phyloP scores from a whole-genome alignment of 148 eudicot genomes.

The Cornus florida region DNA sequence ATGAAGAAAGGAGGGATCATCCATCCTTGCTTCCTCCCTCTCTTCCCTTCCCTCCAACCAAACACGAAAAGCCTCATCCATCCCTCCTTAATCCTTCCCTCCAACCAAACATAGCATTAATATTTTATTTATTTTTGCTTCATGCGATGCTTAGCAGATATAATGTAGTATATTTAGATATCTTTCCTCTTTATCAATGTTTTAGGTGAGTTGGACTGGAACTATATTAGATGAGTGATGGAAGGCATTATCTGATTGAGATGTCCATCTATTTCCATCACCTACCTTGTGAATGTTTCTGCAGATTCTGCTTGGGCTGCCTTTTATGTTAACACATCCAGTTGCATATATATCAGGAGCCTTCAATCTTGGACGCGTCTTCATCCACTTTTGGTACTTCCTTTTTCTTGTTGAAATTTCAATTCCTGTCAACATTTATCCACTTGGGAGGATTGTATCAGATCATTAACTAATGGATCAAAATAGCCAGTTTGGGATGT shows the following conservation, averaged over 20 bases:
- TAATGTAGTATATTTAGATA: neutral
- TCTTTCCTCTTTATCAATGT: conserved; percentile 16
- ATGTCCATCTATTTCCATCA: conserved; percentile 28
- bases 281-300: conserved; percentile 42
- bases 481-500: neutral
- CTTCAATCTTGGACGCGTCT: conserved; percentile 96
- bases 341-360: conserved; percentile 78
- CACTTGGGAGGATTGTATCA: neutral
- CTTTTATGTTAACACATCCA: conserved; percentile 75
- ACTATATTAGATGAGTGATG: conserved; percentile 32
- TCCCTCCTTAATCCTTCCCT: no score
- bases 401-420: conserved; percentile 18
- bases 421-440: conserved; percentile 1
- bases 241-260: conserved; percentile 29
- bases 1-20: no score
- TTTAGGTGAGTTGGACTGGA: conserved; percentile 49
- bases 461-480: neutral
- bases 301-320: conserved; percentile 88
- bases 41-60: no score
- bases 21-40: no score
- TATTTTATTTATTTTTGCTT: no score
- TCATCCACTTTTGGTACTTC: conserved; percentile 93
- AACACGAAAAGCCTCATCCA: no score
- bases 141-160: neutral
- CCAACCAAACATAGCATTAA: no score